Evolutionary conservation across 345 rosid species (phyloP), one percentile per base, ranked within the genome.

Genomic region (Psidium guajava): DNA sequence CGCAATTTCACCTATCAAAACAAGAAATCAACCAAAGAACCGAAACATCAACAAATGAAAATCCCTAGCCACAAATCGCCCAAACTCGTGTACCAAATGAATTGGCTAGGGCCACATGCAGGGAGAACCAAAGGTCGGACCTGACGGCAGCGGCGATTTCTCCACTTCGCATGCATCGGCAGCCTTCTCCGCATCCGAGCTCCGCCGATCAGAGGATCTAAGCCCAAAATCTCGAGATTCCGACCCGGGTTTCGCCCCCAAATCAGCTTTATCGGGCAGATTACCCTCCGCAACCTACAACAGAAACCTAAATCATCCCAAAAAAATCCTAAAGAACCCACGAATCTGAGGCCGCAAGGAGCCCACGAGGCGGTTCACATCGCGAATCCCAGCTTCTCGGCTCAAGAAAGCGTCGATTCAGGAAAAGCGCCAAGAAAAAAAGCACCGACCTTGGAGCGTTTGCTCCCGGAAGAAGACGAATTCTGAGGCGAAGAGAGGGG

Each of bases 381-480:
- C 80, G 22, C 47, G 80, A 20, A 36, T 36, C 47, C 40, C 75
- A 21, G 80, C 25, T 32, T 40, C 75, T 18, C 75, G 42, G 42
- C 75, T 18, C 5, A 53, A 53, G 74, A 61, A 28, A 28, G 75
- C 75, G 54, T 53, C 54, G 54, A 53, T 53, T 53, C 54, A 53
- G 20, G 54, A 83, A 54, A 16, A 25, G 53, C 11, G 12, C 18
- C 27, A 55, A 83, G 84, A 54, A 21, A 54, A 21, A 83, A 58
- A 56, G 83, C 58, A 27, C 74, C 36, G 27, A 87, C 99, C 95
- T 94, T 98, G 88, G 98, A 91, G 89, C 99, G 93, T 89, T 96
- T 98, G 74, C 85, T 85, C 13, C 50, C 80, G 75, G 93, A 84
- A 25, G 95, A 91, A 8, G 93, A 91, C 27, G 95, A 89, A 5